Conservation (phyloP, 2,329 filamentous ascomycete genomes). For the Cercospora berteroae region DNA sequence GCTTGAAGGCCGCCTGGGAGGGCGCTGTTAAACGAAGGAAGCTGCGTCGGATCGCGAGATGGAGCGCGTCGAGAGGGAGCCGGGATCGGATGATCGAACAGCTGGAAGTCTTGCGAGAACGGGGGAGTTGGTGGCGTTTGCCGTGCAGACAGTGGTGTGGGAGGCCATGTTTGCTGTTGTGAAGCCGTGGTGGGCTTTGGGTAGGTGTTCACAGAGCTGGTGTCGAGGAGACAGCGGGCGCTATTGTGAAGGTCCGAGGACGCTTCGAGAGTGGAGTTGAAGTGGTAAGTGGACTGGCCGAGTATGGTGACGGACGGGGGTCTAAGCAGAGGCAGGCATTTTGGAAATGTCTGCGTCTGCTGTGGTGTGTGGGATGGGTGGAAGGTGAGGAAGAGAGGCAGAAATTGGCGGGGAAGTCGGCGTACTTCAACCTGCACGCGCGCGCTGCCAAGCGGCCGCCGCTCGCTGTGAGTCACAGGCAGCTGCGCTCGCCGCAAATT, state of each 20-base stretch:
- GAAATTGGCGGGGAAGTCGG: background rate
- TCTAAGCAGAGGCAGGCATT: constrained; percentile 38
- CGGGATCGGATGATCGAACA: constrained; percentile 58
- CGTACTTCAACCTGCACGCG: background rate
- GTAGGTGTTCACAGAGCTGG: constrained; percentile 63
- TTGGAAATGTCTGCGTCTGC: constrained; percentile 31
- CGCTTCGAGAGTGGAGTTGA: constrained; percentile 33
- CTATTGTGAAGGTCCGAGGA: constrained; percentile 37
- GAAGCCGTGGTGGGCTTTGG: constrained; percentile 82
- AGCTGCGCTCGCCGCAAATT: background rate
- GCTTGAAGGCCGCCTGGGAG: constrained; percentile 59
- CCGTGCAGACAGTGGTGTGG: constrained; percentile 56
- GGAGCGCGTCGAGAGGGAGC: constrained; percentile 49
- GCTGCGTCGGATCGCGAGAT: constrained; percentile 54
- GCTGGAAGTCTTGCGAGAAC: constrained; percentile 69
- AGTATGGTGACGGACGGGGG: constrained; percentile 34
- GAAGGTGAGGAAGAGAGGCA: constrained; percentile 15
- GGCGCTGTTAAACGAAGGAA: constrained; percentile 57
- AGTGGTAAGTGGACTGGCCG: constrained; percentile 24
- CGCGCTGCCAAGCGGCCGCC: background rate
- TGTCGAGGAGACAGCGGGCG: constrained; percentile 30
- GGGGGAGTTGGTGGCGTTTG: constrained; percentile 48
- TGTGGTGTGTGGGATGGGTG: constrained; percentile 21
- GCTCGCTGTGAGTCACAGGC: background rate
- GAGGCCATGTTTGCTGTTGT: constrained; percentile 71